These are phyloP conservation scores for Paecilomyces fulvus DNA, from an alignment of 2,329 filamentous ascomycete species.

Conservation along the genomic window DNA sequence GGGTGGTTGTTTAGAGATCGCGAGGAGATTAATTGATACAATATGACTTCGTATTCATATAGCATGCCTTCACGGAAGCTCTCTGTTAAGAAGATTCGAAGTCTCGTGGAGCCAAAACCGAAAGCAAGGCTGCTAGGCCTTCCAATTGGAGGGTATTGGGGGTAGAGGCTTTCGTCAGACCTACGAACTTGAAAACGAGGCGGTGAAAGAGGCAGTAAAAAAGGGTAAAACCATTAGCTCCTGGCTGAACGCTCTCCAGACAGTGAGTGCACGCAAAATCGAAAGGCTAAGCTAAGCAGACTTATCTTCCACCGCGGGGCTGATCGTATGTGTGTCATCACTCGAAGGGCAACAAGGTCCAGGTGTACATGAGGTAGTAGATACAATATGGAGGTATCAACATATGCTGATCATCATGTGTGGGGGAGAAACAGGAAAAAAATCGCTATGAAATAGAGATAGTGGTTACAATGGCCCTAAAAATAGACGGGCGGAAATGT, in stretches of 20 bases:
- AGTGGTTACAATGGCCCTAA: background rate
- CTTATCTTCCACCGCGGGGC: background rate
- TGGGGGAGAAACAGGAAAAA: background rate
- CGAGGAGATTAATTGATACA: no score
- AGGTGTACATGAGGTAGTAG: background rate
- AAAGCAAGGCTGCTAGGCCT: no score
- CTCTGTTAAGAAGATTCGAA: no score
- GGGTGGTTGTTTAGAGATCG: no score
- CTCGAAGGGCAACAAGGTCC: background rate
- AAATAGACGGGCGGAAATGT: background rate
- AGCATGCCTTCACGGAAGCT: no score
- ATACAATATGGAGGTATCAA: background rate
- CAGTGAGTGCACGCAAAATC: background rate
- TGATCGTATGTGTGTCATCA: background rate
- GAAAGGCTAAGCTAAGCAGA: background rate
- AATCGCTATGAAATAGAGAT: background rate
- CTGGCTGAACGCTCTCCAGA: background rate
- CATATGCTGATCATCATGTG: background rate
- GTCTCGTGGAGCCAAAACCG: no score
- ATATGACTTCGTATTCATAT: no score
- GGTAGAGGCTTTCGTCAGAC: no score
- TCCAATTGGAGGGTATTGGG: no score
- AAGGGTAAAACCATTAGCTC: no score
- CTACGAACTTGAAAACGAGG: no score
- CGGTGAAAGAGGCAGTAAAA: no score